phyloP scores from a whole-genome alignment of 2,329 filamentous ascomycete genomes.

The Colletotrichum salicis region DNA sequence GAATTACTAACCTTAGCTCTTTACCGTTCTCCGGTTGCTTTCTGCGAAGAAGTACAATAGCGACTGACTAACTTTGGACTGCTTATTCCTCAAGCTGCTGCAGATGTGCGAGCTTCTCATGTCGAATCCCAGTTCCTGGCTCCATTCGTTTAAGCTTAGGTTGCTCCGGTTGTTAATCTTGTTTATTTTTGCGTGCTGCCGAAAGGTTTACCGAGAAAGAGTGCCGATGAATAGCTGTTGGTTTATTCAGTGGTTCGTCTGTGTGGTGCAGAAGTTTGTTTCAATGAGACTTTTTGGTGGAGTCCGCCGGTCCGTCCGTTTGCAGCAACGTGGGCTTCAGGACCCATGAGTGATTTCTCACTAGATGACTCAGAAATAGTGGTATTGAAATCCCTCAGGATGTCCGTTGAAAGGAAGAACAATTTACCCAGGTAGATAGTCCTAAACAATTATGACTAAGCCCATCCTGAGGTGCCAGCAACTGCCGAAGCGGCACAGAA shows the following conservation, averaged over 20 bases:
- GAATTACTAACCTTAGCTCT: too few species aligned
- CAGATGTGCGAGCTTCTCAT: background rate
- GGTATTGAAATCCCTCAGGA: background rate
- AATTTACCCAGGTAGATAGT: background rate
- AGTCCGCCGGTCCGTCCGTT: background rate
- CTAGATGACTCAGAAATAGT: background rate
- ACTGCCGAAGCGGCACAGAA: conserved; percentile 1
- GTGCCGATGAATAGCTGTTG: background rate
- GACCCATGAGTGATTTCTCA: background rate
- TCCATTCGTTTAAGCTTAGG: background rate
- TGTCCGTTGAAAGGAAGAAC: background rate
- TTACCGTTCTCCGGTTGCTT: background rate
- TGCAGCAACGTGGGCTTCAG: background rate
- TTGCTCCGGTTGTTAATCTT: background rate
- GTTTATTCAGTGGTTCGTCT: background rate
- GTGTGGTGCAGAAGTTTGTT: background rate
- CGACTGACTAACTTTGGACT: background rate
- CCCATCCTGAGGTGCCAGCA: background rate
- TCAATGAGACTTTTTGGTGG: background rate
- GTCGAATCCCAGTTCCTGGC: background rate
- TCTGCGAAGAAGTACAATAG: background rate
- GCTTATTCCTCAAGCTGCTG: background rate
- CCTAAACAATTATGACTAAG: conserved; percentile 18
- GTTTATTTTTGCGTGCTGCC: background rate
- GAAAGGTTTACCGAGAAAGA: background rate